phyloP scores from a whole-genome alignment of 108 stramenopile genomes.

The Nitzschia putrida region DNA sequence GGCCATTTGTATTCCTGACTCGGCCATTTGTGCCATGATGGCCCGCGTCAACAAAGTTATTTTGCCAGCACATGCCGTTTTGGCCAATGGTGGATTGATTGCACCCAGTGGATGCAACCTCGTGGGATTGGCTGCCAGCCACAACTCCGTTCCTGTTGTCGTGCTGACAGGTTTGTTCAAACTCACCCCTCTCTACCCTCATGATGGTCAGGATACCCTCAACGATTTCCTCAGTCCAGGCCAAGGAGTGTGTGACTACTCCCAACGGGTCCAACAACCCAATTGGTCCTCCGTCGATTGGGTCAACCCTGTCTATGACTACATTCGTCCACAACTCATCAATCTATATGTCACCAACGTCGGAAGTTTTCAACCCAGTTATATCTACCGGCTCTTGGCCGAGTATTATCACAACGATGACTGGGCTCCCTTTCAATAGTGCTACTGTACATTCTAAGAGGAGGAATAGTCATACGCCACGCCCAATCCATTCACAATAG shows the following conservation, averaged over 20 bases:
- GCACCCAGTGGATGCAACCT: conserved; percentile 88
- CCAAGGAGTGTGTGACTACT: conserved; percentile 32
- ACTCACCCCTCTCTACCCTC: conserved; percentile 95
- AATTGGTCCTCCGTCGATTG: conserved; percentile 65
- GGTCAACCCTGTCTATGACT: conserved; percentile 93
- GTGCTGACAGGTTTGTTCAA: conserved; percentile 95
- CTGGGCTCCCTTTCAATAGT: conserved; percentile 72
- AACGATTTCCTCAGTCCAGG: conserved; percentile 81
- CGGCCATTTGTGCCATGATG: conserved; percentile 70
- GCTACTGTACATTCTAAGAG: neutral
- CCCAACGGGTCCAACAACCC: conserved; percentile 10
- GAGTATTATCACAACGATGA: conserved; percentile 95
- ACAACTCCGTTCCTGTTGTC: conserved; percentile 93
- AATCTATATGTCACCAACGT: conserved; percentile 93
- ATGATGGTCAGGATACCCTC: conserved; percentile 94
- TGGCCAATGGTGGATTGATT: conserved; percentile 96
- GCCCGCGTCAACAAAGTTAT: conserved; percentile 95
- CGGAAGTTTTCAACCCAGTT: conserved; percentile 94
- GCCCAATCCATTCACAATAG: neutral
- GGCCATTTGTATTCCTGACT: conserved; percentile 49
- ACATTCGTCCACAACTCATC: conserved; percentile 91
- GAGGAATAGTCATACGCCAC: neutral
- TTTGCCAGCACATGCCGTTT: conserved; percentile 91
- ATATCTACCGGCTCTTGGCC: conserved; percentile 91
- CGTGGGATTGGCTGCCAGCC: conserved; percentile 90